Percentiles rank a stretch among this genome's conserved stretches.
phyloP scores from a whole-genome alignment of 805 yeast genomes.

The Candida ascalaphidarum region DNA sequence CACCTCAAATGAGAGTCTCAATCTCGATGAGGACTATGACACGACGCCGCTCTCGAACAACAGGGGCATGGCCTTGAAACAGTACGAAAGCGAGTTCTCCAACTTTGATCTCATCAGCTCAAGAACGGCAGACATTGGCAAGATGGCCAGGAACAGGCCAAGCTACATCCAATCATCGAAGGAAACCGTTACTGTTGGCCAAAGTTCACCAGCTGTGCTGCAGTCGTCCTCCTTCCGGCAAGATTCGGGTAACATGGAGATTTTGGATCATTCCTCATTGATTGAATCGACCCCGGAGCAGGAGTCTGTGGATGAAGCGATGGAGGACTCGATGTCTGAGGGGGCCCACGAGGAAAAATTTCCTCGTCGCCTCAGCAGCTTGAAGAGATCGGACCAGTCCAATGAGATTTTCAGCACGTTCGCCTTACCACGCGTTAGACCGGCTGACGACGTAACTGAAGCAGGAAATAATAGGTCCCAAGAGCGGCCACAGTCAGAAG shows the following conservation, averaged over 20 bases:
- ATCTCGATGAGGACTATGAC: constrained; percentile 10
- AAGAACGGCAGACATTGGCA: constrained; percentile 20
- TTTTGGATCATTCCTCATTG: constrained; percentile 15
- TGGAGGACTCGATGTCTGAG: constrained; percentile 2
- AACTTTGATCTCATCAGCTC: constrained; percentile 19
- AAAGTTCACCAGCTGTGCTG: too few species aligned
- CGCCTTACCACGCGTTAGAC: constrained; percentile 4
- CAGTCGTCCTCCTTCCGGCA: too few species aligned
- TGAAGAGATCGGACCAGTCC: constrained; percentile 18
- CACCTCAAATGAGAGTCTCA: constrained; percentile 11
- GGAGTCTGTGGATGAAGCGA: constrained; percentile 2
- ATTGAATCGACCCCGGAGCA: constrained; percentile 8
- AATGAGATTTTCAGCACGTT: constrained; percentile 24
- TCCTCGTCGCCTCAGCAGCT: too few species aligned
- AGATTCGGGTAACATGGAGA: too few species aligned
- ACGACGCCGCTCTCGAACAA: constrained; percentile 1
- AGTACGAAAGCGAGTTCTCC: constrained; percentile 15
- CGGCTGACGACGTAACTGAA: too few species aligned
- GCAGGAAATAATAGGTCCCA: too few species aligned
- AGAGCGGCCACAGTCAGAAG: too few species aligned
- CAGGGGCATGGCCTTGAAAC: too few species aligned
- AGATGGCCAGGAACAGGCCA: constrained; percentile 13
- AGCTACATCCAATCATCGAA: constrained; percentile 17
- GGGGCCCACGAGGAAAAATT: too few species aligned
- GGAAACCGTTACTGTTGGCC: constrained; percentile 15